Conservation (phyloP, 169 alveolate genomes). For the Plasmodium relictum region DNA sequence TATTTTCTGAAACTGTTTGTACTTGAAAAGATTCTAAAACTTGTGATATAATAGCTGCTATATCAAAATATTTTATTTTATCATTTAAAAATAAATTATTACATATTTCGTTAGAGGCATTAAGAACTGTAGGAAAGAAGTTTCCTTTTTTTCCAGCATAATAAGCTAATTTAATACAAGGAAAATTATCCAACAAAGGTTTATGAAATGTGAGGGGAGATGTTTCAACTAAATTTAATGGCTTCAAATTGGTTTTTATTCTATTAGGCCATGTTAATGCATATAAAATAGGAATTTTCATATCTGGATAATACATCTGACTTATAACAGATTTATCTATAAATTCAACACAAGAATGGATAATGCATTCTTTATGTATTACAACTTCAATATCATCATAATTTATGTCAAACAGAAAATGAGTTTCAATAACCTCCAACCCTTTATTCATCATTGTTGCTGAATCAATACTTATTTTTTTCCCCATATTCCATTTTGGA, state of each 20-base stretch:
- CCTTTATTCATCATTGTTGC: slow-evolving; percentile 93
- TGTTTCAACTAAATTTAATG: slow-evolving; percentile 76
- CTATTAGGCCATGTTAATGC: slow-evolving; percentile 86
- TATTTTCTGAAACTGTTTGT: slow-evolving; percentile 23
- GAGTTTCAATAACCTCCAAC: slow-evolving; percentile 90
- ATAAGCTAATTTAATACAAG: slow-evolving; percentile 87
- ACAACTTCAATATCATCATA: slow-evolving; percentile 82
- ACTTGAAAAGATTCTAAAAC: slow-evolving; percentile 66
- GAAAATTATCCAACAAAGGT: slow-evolving; percentile 84
- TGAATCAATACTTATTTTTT: slow-evolving; percentile 90
- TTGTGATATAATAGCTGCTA: slow-evolving; percentile 73
- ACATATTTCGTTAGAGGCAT: slow-evolving; percentile 90
- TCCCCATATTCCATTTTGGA: slow-evolving; percentile 92
- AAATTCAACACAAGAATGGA: slow-evolving; percentile 89
- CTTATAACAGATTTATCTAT: slow-evolving; percentile 88
- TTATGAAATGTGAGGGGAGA: slow-evolving; percentile 80
- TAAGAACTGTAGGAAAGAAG: slow-evolving; percentile 88
- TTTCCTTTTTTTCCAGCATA: slow-evolving; percentile 89
- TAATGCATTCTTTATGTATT: slow-evolving; percentile 89
- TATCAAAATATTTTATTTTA: slow-evolving; percentile 79
- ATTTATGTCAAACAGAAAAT: slow-evolving; percentile 87
- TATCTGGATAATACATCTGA: slow-evolving; percentile 90
- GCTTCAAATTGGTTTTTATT: slow-evolving; percentile 38
- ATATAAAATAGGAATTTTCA: slow-evolving; percentile 87
- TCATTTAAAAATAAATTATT: slow-evolving; percentile 82